phyloP scores from a whole-genome alignment of 495 filamentous ascomycete species.

The Amphirosellinia nigrospora region DNA sequence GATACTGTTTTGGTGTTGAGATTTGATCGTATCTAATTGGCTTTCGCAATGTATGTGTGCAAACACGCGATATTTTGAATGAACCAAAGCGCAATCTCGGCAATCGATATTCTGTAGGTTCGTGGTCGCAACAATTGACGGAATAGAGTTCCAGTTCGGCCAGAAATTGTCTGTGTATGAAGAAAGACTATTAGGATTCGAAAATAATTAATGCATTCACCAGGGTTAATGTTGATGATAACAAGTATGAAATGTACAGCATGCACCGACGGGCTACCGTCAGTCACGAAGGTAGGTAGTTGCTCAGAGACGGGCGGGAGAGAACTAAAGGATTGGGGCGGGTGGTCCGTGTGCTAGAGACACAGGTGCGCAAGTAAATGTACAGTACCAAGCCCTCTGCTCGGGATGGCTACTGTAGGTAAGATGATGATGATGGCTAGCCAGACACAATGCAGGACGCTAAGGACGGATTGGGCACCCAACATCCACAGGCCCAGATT shows the following conservation, averaged over 20 bases:
- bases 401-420: not conserved
- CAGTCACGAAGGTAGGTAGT: not conserved
- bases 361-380: slow-evolving; percentile 5
- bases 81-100: not conserved
- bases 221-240: not conserved
- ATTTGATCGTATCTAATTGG: not conserved
- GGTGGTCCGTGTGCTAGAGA: slow-evolving; percentile 16
- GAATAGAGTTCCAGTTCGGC: not conserved
- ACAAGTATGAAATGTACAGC: slow-evolving; percentile 15
- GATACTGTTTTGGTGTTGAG: not conserved
- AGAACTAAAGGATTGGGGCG: slow-evolving; percentile 7
- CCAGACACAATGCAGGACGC: slow-evolving; percentile 22
- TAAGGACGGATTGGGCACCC: slow-evolving; percentile 7
- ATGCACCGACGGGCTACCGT: slow-evolving; percentile 10
- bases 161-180: not conserved
- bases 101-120: slow-evolving; percentile 2
- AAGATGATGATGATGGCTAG: slow-evolving; percentile 8
- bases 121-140: not conserved
- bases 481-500: not conserved
- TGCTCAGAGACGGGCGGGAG: not conserved
- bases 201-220: not conserved
- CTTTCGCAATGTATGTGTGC: not conserved
- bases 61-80: slow-evolving; percentile 1
- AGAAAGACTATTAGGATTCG: slow-evolving; percentile 15
- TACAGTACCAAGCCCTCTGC: not conserved